Evolutionary conservation across 208 protist species (phyloP).

Genomic region (Trichomonas tenax): DNA sequence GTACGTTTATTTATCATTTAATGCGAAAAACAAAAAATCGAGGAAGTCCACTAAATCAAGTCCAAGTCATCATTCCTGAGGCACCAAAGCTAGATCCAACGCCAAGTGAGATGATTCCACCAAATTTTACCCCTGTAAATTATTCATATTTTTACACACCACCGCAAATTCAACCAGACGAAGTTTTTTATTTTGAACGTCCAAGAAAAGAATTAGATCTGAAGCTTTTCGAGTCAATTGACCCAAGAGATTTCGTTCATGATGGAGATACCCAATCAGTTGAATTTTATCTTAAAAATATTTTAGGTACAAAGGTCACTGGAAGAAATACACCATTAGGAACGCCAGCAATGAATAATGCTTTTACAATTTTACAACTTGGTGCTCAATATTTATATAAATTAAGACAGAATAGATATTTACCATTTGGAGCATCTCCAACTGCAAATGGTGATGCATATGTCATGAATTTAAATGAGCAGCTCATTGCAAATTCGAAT

Average conservation of each 20-base stretch:
- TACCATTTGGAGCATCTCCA: background rate
- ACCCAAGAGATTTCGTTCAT: background rate
- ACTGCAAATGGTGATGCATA: background rate
- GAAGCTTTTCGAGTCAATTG: background rate
- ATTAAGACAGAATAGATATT: background rate
- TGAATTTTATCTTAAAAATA: background rate
- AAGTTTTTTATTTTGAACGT: background rate
- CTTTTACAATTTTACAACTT: background rate
- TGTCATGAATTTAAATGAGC: background rate
- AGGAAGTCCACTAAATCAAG: background rate
- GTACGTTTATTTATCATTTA: background rate
- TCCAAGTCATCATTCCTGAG: background rate
- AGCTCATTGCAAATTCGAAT: background rate
- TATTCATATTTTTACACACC: background rate
- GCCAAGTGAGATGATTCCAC: background rate
- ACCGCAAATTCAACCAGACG: background rate
- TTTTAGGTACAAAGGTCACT: background rate
- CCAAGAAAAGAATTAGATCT: background rate
- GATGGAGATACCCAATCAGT: background rate
- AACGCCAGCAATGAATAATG: background rate
- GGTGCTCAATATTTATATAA: background rate
- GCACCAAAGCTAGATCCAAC: background rate
- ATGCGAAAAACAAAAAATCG: background rate
- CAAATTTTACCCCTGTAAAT: background rate
- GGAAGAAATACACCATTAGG: background rate